Percentiles rank a stretch among this genome's conserved stretches.
These are phyloP conservation scores for Eutrema japonicum DNA, from an alignment of 345 rosid genomes.

Conservation along the genomic window DNA sequence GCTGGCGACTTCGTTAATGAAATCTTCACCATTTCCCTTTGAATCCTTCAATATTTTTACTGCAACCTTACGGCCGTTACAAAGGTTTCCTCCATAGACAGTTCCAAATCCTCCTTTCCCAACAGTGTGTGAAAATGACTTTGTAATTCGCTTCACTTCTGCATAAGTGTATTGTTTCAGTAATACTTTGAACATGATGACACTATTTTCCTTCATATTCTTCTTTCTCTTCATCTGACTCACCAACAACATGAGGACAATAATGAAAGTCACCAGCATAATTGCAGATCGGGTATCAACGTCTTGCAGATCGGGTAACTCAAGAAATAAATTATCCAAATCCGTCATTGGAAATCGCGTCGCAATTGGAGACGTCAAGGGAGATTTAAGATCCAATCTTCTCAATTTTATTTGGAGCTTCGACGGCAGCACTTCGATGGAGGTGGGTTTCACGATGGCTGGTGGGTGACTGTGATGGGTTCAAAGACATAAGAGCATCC, in stretches of 20 bases:
- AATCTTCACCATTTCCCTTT: constrained; percentile 8
- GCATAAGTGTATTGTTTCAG: background rate
- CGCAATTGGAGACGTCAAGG: no score
- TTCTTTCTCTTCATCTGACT: background rate
- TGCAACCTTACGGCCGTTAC: constrained; percentile 8
- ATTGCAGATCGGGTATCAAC: background rate
- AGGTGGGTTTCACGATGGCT: no score
- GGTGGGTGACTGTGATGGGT: no score
- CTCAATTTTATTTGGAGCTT: no score
- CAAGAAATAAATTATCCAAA: no score
- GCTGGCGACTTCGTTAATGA: constrained; percentile 13
- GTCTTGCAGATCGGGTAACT: no score
- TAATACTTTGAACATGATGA: background rate
- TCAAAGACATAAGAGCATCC: no score
- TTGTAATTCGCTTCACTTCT: constrained; percentile 7
- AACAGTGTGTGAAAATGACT: background rate
- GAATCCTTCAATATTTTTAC: constrained; percentile 14
- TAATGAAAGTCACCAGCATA: background rate
- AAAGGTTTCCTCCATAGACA: background rate
- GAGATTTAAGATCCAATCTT: no score
- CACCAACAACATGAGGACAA: background rate
- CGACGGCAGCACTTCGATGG: no score
- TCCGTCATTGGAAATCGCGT: no score
- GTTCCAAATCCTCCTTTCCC: constrained; percentile 29
- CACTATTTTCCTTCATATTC: background rate